Percentiles rank a stretch among this genome's conserved stretches.
phyloP scores from a whole-genome alignment of 2,329 filamentous ascomycete species.

The Fusarium keratoplasticum region DNA sequence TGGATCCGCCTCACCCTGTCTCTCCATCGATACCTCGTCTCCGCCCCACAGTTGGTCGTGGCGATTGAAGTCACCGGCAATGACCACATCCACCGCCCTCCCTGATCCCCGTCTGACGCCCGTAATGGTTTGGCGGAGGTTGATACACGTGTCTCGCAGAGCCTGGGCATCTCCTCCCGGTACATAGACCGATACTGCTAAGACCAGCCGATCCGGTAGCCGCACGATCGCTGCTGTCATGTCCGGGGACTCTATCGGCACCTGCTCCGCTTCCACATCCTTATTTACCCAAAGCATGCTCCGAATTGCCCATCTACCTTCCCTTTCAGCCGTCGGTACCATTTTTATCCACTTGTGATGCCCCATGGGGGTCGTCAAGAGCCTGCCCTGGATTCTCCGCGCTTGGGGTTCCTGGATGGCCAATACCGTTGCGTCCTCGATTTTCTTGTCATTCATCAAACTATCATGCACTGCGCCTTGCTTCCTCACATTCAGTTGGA shows the following conservation, averaged over 20 bases:
- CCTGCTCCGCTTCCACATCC: neutral
- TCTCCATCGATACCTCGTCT: conserved; percentile 20
- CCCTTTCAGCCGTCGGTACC: neutral
- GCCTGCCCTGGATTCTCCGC: neutral
- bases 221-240: too few relatives aligned
- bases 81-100: neutral
- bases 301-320: neutral
- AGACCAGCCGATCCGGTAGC: neutral
- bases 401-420: neutral
- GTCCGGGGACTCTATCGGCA: neutral
- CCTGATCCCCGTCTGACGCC: neutral
- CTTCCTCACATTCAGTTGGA: neutral
- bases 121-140: neutral
- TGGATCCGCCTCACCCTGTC: conserved; percentile 50
- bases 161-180: neutral
- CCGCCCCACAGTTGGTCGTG: conserved; percentile 35
- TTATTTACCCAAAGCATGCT: neutral
- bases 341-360: neutral
- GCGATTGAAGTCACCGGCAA: neutral
- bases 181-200: neutral
- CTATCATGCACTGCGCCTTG: neutral
- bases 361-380: neutral
- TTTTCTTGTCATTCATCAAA: neutral
- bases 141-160: neutral
- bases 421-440: neutral